Base-by-base conservation (phyloP, 371 early-diverging fungal species). In the Rhizopus sp. region DNA sequence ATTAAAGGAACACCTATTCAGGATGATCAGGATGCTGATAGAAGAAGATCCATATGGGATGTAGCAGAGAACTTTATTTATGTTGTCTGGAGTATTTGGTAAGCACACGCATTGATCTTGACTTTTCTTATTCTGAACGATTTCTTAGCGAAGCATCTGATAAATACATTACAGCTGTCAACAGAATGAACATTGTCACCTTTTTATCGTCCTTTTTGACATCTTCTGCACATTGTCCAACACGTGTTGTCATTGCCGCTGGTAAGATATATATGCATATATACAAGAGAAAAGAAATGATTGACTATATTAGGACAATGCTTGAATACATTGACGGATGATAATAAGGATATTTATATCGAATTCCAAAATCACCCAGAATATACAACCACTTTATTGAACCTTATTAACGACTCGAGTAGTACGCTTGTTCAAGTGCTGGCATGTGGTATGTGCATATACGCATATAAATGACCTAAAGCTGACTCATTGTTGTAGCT, bases 271-370 rank as follows among this genome's bases (percentile, higher is more conserved):
- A 13, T 6, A 45, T 40, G 23, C 7, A 56, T 16, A 7, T 33
- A 59, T 29, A 51, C 3, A 50, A 41, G 8, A 47, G n/a, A 32
- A 31, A 1, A 35, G 23, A 17, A 33, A 23, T 13, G 4, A 31
- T 30, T 13, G n/a, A n/a, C 9, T 0, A 33, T 49, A 67, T 15
- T 48, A 84, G 88, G 87, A 8, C 94, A 93, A 75, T 89, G 89
- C 46, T 81, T 95, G 42, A 88, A 88, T 63, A 91, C 91, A 0
- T 65, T 95, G 42, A 88, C 93, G 0, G 94, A 94, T 35, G 87
- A 89, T n/a, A 93, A 93, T 66, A 69, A 72, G 8, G 82, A 84
- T 10, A 71, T 85, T 47, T 74, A 81, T 37, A 77, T 78, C 32
- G 78, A 83, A 31, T 84, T 90, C 65, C 73, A 82, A 39, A 75